These are phyloP conservation scores for Posidonia australis DNA, from an alignment of 106 monocot genomes.

Conservation along the genomic window DNA sequence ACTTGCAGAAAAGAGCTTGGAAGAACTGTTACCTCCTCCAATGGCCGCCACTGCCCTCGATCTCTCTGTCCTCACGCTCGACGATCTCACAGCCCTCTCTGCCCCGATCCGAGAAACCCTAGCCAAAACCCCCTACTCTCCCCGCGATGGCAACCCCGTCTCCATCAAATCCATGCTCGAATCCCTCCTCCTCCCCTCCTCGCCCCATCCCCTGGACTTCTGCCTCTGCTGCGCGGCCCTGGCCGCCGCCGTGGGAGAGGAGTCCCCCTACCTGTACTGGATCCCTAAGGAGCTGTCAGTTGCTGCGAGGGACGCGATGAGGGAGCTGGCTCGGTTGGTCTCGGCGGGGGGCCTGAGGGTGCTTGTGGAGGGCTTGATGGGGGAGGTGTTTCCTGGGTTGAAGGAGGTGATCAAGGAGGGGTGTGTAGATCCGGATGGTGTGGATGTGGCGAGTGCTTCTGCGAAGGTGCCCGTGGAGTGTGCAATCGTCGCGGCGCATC, in stretches of 20 bases:
- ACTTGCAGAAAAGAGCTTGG: too few relatives aligned
- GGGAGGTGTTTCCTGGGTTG: conserved; percentile 9
- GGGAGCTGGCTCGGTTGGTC: conserved; percentile 18
- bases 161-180: conserved; percentile 58
- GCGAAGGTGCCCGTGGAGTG: not conserved
- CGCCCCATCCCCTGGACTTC: conserved; percentile 19
- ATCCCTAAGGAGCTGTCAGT: conserved; percentile 32
- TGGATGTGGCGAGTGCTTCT: conserved; percentile 1
- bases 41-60: not conserved
- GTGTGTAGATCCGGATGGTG: conserved; percentile 7
- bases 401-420: conserved; percentile 34
- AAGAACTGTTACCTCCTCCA: not conserved
- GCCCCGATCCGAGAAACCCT: conserved; percentile 33
- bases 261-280: conserved; percentile 67
- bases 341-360: conserved; percentile 18
- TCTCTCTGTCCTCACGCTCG: not conserved
- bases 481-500: conserved; percentile 48
- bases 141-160: conserved; percentile 34
- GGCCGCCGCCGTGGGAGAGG: conserved; percentile 34
- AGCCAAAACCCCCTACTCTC: conserved; percentile 31
- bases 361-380: conserved; percentile 24
- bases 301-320: conserved; percentile 23
- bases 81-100: conserved; percentile 14
- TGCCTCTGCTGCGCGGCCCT: conserved; percentile 49
- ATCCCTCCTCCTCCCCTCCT: conserved; percentile 30